Base-by-base conservation (phyloP, 331 rosid genomes). In the Erythrophleum ivorense region DNA sequence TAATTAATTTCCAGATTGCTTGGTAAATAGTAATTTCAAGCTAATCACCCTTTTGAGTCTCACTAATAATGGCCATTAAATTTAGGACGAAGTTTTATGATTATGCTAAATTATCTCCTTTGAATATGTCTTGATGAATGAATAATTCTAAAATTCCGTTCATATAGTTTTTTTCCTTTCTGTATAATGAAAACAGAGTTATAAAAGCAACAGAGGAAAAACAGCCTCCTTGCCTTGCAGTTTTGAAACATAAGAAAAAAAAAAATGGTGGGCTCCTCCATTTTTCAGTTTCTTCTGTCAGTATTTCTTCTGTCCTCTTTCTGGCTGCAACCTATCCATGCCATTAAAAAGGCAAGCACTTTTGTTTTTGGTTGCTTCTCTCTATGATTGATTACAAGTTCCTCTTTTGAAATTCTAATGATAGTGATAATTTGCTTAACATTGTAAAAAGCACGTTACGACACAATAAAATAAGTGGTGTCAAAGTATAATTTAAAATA, bases 261-360 rank as follows among this genome's bases (percentile, higher is more conserved):
- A 24, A 50, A 53, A 52, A 48, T 59, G 49, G 48, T 54, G 86
- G 73, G 16, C 6, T 36, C 36, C 31, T 77, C 63, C 33, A 33
- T 38, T 40, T 4, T 77, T 50, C 74, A 41, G 11, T 62, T 55
- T 31, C 80, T 75, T 58, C 38, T 87, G 2, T 78, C 73, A 7
- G 68, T 57, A 0, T 29, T 75, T 52, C 77, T 84, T 71, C 48
- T 84, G 19, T 75, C 58, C 65, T 75, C 82, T 69, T 69, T 78
- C 73, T 69, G 82, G 8, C 82, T 77, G 11, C 62, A 58, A 48
- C 84, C 80, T 55, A 73, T 84, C 82, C 74, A 78, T 38, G 90
- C 90, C 64, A 21, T 82, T 0, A 85, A 85, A 88, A 87, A 78
- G 87, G 93, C 80, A 54, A 81, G 80, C 16, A 11, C 54, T 69